Conservation (phyloP, 305 asterid species). For the Fraxinus platypoda region DNA sequence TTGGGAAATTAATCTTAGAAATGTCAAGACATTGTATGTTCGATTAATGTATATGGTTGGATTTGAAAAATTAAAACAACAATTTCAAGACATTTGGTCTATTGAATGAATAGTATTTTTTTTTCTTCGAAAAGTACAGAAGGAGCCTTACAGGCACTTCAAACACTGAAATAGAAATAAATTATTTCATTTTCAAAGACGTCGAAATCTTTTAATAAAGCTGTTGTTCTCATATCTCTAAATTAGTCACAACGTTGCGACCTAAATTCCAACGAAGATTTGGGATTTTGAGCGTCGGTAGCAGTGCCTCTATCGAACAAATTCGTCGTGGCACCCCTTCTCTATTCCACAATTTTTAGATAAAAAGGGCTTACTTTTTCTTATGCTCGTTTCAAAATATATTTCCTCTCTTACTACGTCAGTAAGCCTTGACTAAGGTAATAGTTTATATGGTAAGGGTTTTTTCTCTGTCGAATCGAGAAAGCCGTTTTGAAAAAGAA, state of each 20-base stretch:
- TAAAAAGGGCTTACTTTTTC: background rate
- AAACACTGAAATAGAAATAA: no score
- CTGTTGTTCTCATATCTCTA: no score
- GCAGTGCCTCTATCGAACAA: background rate
- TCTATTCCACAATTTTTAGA: background rate
- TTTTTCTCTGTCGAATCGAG: background rate
- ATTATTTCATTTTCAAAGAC: no score
- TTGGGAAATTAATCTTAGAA: no score
- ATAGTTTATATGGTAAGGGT: background rate
- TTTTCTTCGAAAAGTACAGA: no score
- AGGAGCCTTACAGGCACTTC: no score
- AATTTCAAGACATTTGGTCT: background rate
- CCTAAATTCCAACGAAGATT: background rate
- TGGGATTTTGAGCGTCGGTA: background rate
- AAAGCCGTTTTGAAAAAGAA: background rate
- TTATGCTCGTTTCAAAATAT: background rate
- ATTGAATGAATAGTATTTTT: no score
- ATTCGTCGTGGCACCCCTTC: background rate
- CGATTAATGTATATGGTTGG: no score
- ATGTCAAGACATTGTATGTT: no score
- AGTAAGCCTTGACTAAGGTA: background rate
- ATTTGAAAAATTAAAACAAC: background rate
- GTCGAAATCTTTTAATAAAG: no score
- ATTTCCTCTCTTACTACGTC: background rate
- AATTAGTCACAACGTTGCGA: no score